Base-by-base conservation (phyloP, 306 rosid genomes). In the Alnus rubra region DNA sequence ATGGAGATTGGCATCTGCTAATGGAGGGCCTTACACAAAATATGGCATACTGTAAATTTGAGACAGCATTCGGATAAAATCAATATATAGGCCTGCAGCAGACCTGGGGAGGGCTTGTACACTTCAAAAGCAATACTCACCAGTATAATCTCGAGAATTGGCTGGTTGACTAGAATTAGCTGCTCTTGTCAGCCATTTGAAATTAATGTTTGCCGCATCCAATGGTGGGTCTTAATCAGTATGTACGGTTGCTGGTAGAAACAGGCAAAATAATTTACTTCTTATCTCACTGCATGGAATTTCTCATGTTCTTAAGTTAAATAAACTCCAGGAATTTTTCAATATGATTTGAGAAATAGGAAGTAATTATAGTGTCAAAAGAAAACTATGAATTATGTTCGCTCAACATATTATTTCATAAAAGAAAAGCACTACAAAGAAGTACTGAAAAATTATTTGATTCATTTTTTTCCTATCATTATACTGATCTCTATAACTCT, bases 1-100 rank as follows among this genome's bases (percentile, higher is more conserved):
- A 47, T 65, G 67, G 79, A 70, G 71, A 76, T 30, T 16, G 78
- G 18, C 82, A 49, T 76, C 79, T 59, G 81, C 19, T 64, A 23
- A 52, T 49, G 79, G n/a, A 47, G 69, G 44, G 44, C 71, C 75
- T 50, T 37, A 59, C 62, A 65, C 60, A 81, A 59, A 30, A 71
- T 54, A 53, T 47, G 58, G 67, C 9, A 19, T 73, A 74, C 44
- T 84, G 78, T 74, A 60, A 42, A 64, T 33, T 62, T 51, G 58
- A 44, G 11, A 78, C 33, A 45, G 5, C 59, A 49, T 35, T 15
- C 18, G 31, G 51, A 54, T 2, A 55, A 78, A 55, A n/a, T 28
- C 44, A 19, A 2, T 48, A 45, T 31, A 19, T 7, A 55, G 23
- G 10, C 48, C 42, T 63, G 69, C 9, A 39, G 9, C 62, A 16